Percentiles rank a stretch among this genome's conserved stretches.
phyloP scores from a whole-genome alignment of 2,329 filamentous ascomycete genomes.

The Byssothecium circinans region DNA sequence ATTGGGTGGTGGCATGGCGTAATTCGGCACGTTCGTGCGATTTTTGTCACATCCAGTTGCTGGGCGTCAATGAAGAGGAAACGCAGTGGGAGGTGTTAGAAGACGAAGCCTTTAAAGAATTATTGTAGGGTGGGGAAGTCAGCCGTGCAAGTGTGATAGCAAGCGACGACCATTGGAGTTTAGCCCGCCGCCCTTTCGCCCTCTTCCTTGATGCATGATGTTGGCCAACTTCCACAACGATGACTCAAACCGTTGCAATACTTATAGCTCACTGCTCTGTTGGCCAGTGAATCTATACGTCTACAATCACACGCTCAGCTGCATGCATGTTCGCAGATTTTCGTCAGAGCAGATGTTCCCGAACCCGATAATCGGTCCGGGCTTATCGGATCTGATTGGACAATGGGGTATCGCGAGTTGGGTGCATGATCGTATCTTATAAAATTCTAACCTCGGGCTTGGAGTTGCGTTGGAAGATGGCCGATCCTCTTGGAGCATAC shows the following conservation, averaged over 20 bases:
- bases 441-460: background rate
- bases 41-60: background rate
- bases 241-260: constrained; percentile 1
- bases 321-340: background rate
- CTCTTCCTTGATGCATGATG: constrained; percentile 14
- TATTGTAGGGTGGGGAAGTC: constrained; percentile 3
- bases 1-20: constrained; percentile 22
- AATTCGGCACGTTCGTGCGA: background rate
- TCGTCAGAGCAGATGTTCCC: background rate
- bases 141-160: constrained; percentile 8
- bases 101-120: background rate
- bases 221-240: background rate
- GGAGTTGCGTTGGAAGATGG: background rate
- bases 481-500: too few species aligned
- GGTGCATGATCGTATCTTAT: background rate
- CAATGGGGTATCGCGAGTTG: background rate
- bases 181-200: constrained; percentile 30
- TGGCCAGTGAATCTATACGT: background rate
- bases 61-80: background rate
- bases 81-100: background rate
- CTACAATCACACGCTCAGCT: background rate
- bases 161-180: constrained; percentile 17
- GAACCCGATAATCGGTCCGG: background rate
- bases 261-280: background rate
- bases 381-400: background rate